Evolutionary conservation across 495 filamentous ascomycete genomes (phyloP).

Genomic region (Penicillium chermesinum): DNA sequence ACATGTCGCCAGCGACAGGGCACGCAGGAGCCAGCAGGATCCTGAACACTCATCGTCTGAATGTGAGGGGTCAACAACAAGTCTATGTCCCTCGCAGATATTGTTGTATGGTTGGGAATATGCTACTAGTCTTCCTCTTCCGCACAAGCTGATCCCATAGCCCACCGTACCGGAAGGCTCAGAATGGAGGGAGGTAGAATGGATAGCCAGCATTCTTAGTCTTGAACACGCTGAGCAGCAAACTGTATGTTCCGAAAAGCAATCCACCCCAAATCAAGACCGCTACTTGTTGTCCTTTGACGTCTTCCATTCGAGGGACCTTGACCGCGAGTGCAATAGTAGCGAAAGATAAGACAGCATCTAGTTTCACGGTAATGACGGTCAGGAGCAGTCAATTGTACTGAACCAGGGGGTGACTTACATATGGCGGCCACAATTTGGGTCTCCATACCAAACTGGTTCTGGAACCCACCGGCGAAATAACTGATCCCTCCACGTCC

Average conservation of each 20-base stretch:
- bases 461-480: conserved; percentile 91
- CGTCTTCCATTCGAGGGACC: conserved; percentile 78
- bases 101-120: too few species aligned
- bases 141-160: neutral
- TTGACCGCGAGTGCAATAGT: conserved; percentile 86
- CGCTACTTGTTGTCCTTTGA: conserved; percentile 71
- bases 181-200: conserved; percentile 90
- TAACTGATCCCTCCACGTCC: conserved; percentile 83
- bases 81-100: too few species aligned
- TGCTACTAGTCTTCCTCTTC: too few species aligned
- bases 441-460: conserved; percentile 91
- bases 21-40: neutral
- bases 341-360: conserved; percentile 87
- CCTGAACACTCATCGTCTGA: too few species aligned
- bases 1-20: conserved; percentile 18
- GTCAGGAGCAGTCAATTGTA: conserved; percentile 8
- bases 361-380: conserved; percentile 37
- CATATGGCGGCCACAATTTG: conserved; percentile 94
- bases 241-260: conserved; percentile 82
- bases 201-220: conserved; percentile 94
- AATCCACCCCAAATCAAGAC: conserved; percentile 78
- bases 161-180: conserved; percentile 6
- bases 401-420: conserved; percentile 48
- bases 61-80: too few species aligned
- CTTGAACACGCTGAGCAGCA: conserved; percentile 88